phyloP scores from a whole-genome alignment of 192 early-diverging fungal genomes.

The Coemansia sp. region DNA sequence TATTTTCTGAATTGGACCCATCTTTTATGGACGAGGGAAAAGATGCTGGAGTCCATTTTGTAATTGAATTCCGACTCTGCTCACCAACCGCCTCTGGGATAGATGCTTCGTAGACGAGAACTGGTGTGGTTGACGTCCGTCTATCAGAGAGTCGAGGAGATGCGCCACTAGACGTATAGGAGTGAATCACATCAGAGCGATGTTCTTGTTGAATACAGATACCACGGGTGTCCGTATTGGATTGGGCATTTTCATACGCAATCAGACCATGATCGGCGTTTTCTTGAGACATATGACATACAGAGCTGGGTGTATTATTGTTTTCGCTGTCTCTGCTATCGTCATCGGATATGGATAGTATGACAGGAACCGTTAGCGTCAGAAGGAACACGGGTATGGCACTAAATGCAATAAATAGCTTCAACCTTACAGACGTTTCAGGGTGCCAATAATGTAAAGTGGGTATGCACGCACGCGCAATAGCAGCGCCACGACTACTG shows the following conservation, averaged over 20 bases:
- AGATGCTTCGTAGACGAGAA: background rate
- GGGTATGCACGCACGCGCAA: constrained; percentile 29
- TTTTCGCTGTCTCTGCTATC: background rate
- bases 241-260: background rate
- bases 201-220: background rate
- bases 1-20: background rate
- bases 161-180: background rate
- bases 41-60: background rate
- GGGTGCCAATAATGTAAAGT: constrained; percentile 44
- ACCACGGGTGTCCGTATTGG: background rate
- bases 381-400: constrained; percentile 48
- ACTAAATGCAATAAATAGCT: constrained; percentile 40
- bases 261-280: too few species aligned
- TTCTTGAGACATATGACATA: background rate
- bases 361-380: constrained; percentile 48
- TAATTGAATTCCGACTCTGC: background rate
- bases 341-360: constrained; percentile 9
- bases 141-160: background rate
- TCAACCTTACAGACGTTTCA: constrained; percentile 19
- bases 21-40: background rate
- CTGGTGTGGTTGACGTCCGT: background rate
- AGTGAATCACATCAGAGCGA: background rate
- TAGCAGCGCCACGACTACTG: constrained; percentile 5
- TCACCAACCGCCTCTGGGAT: background rate
- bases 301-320: background rate